phyloP scores from a whole-genome alignment of 1,284 basidiomycete species.

The Austroboletus niveus region DNA sequence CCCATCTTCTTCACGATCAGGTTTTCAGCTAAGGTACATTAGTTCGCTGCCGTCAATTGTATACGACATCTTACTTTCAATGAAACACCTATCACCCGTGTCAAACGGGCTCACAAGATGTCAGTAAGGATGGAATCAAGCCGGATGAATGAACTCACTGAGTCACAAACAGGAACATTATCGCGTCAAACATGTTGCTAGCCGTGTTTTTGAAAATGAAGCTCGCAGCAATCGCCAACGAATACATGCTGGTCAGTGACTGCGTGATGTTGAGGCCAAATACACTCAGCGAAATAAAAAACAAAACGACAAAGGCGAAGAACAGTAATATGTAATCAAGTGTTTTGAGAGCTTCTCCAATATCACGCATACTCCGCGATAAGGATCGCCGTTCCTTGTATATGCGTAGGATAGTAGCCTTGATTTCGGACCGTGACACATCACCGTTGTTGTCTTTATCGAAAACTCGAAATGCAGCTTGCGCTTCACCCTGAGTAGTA shows the following conservation, averaged over 20 bases:
- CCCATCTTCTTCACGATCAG: slow-evolving; percentile 76
- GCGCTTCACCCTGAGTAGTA: slow-evolving; percentile 51
- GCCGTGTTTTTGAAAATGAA: slow-evolving; percentile 77
- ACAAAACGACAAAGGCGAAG: slow-evolving; percentile 60
- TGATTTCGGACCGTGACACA: slow-evolving; percentile 75
- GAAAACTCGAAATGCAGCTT: slow-evolving; percentile 72
- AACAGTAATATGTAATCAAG: slow-evolving; percentile 62
- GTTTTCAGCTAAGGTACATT: slow-evolving; percentile 49
- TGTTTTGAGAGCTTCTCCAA: slow-evolving; percentile 59
- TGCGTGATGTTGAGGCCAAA: slow-evolving; percentile 63
- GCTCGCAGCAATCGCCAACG: slow-evolving; percentile 64
- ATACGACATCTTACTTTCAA: slow-evolving; percentile 47
- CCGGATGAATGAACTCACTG: slow-evolving; percentile 47
- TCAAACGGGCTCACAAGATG: slow-evolving; percentile 57
- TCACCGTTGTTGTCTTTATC: slow-evolving; percentile 78
- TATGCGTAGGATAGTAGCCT: slow-evolving; percentile 65
- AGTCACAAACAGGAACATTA: slow-evolving; percentile 78
- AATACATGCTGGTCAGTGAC: slow-evolving; percentile 67
- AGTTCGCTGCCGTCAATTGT: not conserved
- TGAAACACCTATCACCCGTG: slow-evolving; percentile 74
- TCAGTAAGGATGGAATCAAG: slow-evolving; percentile 14
- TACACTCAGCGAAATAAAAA: slow-evolving; percentile 70
- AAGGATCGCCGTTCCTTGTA: slow-evolving; percentile 75
- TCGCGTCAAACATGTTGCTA: slow-evolving; percentile 68
- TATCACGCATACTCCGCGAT: slow-evolving; percentile 71